Base-by-base conservation (phyloP, 257 asterid genomes). In the Solanum lignicaule region DNA sequence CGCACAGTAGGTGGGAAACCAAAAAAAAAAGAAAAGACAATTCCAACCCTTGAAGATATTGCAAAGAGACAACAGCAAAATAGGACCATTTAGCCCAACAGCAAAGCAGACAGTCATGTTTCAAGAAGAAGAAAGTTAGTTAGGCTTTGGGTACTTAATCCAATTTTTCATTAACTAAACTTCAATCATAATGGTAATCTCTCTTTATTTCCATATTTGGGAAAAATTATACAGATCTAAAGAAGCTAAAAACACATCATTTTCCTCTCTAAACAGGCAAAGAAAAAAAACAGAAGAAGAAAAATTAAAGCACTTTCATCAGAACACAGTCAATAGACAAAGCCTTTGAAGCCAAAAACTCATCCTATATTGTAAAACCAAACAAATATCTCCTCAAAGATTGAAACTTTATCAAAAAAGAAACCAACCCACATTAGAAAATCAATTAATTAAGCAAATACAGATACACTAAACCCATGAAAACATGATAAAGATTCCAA, bases 331-430 rank as follows among this genome's bases (percentile, higher is more conserved):
- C 25, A 31, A 29, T 68, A 27, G 36, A 71, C 78, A 71, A 31
- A 71, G 6, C 9, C 60, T 83, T 78, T 86, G 81, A 87, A 78
- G 86, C 18, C 83, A 36, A 81, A 88, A 84, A 32, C 33, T 35
- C 85, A 60, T 62, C 86, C 78, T 39, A 89, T 88, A 87, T 84
- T 87, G 86, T 18, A 43, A 72, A 58, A 78, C 35, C 86, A 88
- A 62, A 55, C 68, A 72, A 85, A 6, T 58, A 27, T 23, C 76
- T 79, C 83, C 73, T 38, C 58, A 38, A 38, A 52, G 52, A 71
- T 1, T 20, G 71, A 71, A 46, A 43, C 85, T 29, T 46, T 1
- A 81, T 46, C 41, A 18, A 81, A 29, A 81, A 3, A 5, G 39
- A 62, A 85, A 39, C 32, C 25, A 60, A 27, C 72, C 39, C 81